Evolutionary conservation across 1,284 basidiomycete genomes (phyloP), one percentile per base, ranked within the genome.

Genomic region (Volvariella surrecta): DNA sequence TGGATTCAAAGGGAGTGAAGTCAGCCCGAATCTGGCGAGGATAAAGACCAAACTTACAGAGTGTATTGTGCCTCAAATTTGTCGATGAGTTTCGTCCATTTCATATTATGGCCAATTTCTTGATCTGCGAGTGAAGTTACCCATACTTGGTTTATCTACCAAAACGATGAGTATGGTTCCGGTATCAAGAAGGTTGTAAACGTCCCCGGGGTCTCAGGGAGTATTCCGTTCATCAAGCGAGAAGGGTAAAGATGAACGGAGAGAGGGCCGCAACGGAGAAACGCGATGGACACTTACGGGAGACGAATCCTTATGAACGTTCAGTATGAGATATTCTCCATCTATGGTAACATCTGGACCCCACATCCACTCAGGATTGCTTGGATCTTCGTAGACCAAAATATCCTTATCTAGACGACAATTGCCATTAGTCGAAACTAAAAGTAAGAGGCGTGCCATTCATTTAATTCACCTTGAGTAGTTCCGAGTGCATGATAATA

Each of bases 401-500:
- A 82, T 58, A 51, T 90, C 86, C 41, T 82, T 74, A 28, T 74
- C 81, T 87, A 48, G 10, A 43, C 32, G 22, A 32, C 20, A 37
- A 48, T 43, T 31, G 13, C 11, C 20, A 34, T 37, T n/a, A 15
- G 18, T n/a, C 34, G 6, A 18, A 44, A 43, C 45, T 22, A 6
- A 28, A 28, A 6, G 6, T 11, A 6, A 28, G 11, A 11, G 6
- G 6, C 24, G 24, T 28, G 6, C 40, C 21, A 30, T 37, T 46
- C 45, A 32, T 22, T 32, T 44, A 17, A 58, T 67, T 46, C 59
- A 84, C 83, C 71, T 59, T 89, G 87, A 13, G 68, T 52, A 3
- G 84, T 86, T 31, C 81, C 81, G 39, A 89, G 52, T 38, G 64
- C 68, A 54, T 90, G 86, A 58, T 86, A 90, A 56, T 77, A 87